A percentile compares a stretch with the other conserved stretches of the same genome.
phyloP scores from a whole-genome alignment of 176 grass and related monocot species.

The Carex myosuroides region DNA sequence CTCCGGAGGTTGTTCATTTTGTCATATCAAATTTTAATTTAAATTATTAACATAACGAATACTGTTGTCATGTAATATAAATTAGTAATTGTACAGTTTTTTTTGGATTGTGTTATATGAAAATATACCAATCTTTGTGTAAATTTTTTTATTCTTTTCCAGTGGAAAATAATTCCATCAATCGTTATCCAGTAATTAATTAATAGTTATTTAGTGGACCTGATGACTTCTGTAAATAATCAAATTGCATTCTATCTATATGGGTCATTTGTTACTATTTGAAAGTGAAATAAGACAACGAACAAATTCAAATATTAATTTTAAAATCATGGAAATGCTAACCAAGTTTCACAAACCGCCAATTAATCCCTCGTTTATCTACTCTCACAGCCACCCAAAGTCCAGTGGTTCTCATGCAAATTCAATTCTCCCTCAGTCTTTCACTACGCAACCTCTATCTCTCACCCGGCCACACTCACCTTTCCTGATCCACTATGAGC shows the following conservation, averaged over 20 bases:
- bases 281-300: background rate
- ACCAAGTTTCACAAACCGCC: background rate
- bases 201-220: background rate
- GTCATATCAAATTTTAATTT: background rate
- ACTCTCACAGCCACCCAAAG: slow-evolving; percentile 13
- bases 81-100: too few species aligned
- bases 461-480: background rate
- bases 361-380: slow-evolving; percentile 1
- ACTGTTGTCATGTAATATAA: background rate
- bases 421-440: slow-evolving; percentile 5
- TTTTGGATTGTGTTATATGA: too few species aligned
- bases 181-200: too few species aligned
- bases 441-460: background rate
- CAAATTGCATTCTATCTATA: background rate
- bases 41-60: background rate
- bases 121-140: too few species aligned
- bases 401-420: slow-evolving; percentile 17
- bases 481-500: slow-evolving; percentile 28
- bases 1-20: too few species aligned
- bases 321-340: background rate
- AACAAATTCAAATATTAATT: background rate
- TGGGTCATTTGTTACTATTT: background rate
- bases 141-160: too few species aligned
- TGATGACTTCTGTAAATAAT: background rate
- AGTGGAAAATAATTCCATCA: too few species aligned